Percentiles rank a stretch among this genome's conserved stretches.
Evolutionary conservation across 257 asterid genomes (phyloP).

Genomic region (Perilla frutescens): DNA sequence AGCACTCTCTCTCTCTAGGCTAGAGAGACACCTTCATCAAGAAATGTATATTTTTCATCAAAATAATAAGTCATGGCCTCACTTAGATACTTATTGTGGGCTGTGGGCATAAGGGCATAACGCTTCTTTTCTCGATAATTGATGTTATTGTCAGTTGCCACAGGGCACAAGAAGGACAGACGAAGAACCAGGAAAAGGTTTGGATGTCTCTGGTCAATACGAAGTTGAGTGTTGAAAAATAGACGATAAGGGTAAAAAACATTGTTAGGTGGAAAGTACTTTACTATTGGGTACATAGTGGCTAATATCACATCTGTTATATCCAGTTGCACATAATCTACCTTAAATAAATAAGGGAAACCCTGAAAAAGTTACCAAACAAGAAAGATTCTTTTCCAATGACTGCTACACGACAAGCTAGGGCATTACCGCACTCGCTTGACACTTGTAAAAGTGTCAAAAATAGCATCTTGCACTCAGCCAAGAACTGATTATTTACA

Average conservation of each 20-base stretch:
- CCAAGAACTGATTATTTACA: not conserved
- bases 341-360: not conserved
- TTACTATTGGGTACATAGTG: not conserved
- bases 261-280: not conserved
- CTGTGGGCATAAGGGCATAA: too few relatives aligned
- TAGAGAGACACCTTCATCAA: not conserved
- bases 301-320: not conserved
- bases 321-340: not conserved
- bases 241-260: not conserved
- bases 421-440: not conserved
- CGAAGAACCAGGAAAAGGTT: not conserved
- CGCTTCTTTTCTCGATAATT: not conserved
- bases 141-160: not conserved
- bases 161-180: not conserved
- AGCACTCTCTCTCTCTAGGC: slow-evolving; percentile 1
- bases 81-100: slow-evolving; percentile 7
- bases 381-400: not conserved
- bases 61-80: not conserved
- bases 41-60: not conserved
- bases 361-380: slow-evolving; percentile 14
- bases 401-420: not conserved
- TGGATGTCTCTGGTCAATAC: not conserved
- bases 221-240: not conserved
- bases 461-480: not conserved
- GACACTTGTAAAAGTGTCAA: not conserved